Evolutionary conservation across 2,329 filamentous ascomycete genomes (phyloP).

Genomic region (Macrophomina tecta): DNA sequence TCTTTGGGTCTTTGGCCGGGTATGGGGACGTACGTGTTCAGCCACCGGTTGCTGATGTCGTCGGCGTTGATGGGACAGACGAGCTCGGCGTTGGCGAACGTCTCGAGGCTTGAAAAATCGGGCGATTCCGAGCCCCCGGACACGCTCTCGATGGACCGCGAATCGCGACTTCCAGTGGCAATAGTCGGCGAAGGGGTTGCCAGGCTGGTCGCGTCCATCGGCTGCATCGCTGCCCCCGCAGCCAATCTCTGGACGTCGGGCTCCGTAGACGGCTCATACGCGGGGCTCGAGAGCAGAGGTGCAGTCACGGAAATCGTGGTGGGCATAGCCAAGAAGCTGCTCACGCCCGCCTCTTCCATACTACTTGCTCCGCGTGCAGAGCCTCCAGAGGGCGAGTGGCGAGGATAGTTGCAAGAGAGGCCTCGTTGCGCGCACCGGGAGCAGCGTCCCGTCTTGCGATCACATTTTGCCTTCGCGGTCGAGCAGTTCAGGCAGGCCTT

Average conservation of each 20-base stretch:
- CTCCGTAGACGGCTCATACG: not conserved
- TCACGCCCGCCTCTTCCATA: too few species aligned
- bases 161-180: not conserved
- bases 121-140: not conserved
- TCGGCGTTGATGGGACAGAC: constrained; percentile 55
- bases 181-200: not conserved
- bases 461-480: constrained; percentile 49
- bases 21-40: constrained; percentile 55
- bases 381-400: constrained; percentile 8
- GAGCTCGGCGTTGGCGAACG: constrained; percentile 47
- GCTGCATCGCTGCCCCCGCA: not conserved
- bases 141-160: not conserved
- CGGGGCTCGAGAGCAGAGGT: not conserved
- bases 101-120: not conserved
- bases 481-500: constrained; percentile 50
- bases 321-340: not conserved
- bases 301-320: not conserved
- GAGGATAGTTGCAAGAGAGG: constrained; percentile 42
- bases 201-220: not conserved
- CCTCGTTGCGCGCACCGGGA: constrained; percentile 41
- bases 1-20: constrained; percentile 52
- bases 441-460: constrained; percentile 44
- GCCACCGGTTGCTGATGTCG: constrained; percentile 57
- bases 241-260: not conserved
- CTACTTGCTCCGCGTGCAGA: not conserved